These are phyloP conservation scores for Cryptococcus neoformans DNA, from an alignment of 1,284 basidiomycete species.

Conservation along the genomic window DNA sequence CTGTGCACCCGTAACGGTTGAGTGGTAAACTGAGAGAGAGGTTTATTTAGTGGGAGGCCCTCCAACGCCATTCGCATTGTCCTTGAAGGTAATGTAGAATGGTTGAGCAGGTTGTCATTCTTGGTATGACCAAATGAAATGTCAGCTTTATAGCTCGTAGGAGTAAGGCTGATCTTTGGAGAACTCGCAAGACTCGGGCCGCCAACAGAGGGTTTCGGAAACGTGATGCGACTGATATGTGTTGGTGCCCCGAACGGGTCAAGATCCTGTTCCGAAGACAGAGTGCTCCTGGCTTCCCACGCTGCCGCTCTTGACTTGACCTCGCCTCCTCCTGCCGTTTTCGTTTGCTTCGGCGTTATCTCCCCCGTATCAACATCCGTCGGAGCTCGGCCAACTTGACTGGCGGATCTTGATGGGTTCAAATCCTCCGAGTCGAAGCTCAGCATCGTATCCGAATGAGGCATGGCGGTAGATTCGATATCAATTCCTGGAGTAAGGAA, in stretches of 20 bases:
- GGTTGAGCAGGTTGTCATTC: not conserved
- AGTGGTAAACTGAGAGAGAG: not conserved
- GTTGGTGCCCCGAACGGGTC: slow-evolving; percentile 14
- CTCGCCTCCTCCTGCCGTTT: not conserved
- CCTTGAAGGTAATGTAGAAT: not conserved
- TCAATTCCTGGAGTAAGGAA: not conserved
- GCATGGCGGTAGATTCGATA: slow-evolving; percentile 3
- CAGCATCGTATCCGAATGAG: slow-evolving; percentile 23
- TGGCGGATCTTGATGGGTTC: slow-evolving; percentile 46
- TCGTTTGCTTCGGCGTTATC: slow-evolving; percentile 13
- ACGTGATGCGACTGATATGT: slow-evolving; percentile 34
- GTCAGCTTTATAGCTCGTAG: not conserved
- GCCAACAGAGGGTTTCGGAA: slow-evolving; percentile 25
- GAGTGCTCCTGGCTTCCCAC: not conserved
- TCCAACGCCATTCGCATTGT: not conserved
- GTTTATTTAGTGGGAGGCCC: not conserved
- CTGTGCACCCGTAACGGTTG: not conserved
- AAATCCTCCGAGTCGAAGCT: slow-evolving; percentile 43
- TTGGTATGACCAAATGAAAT: not conserved
- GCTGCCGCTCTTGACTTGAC: not conserved
- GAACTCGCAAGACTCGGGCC: not conserved
- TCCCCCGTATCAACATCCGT: not conserved
- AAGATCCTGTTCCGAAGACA: slow-evolving; percentile 1
- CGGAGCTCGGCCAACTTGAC: slow-evolving; percentile 29
- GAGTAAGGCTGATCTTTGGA: not conserved